phyloP scores from a whole-genome alignment of 257 asterid species.

The Marsdenia floribunda region DNA sequence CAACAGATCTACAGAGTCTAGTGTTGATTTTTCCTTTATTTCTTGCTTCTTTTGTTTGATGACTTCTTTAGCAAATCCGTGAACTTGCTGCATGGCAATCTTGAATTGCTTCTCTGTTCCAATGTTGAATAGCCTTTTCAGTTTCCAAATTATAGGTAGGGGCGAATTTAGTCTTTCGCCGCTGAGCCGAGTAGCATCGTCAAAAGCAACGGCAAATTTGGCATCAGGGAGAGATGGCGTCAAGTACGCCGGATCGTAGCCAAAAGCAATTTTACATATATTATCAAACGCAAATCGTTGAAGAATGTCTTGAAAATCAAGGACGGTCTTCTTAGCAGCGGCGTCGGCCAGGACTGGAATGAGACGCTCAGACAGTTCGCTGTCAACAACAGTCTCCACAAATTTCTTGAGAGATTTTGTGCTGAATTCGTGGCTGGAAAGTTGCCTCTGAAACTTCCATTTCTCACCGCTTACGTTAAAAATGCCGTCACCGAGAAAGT shows the following conservation, averaged over 20 bases:
- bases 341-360: slow-evolving; percentile 34
- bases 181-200: slow-evolving; percentile 25
- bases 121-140: slow-evolving; percentile 31
- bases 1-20: slow-evolving; percentile 39
- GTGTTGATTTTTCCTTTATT: slow-evolving; percentile 15
- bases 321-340: slow-evolving; percentile 1
- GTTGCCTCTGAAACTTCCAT: slow-evolving; percentile 59
- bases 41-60: slow-evolving; percentile 35
- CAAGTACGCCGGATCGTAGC: slow-evolving; percentile 53
- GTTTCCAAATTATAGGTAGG: slow-evolving; percentile 38
- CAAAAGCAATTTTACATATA: slow-evolving; percentile 56
- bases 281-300: slow-evolving; percentile 72
- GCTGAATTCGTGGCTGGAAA: slow-evolving; percentile 60
- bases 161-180: slow-evolving; percentile 30
- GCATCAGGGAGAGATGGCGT: slow-evolving; percentile 39
- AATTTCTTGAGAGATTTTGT: slow-evolving; percentile 48
- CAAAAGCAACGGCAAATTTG: slow-evolving; percentile 45
- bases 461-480: slow-evolving; percentile 52
- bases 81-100: slow-evolving; percentile 17
- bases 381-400: slow-evolving; percentile 48
- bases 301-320: slow-evolving; percentile 57
- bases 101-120: slow-evolving; percentile 47
- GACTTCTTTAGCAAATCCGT: slow-evolving; percentile 39
- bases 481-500: slow-evolving; percentile 63
- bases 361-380: slow-evolving; percentile 37